These are phyloP conservation scores for Oidiodendron maius DNA, from an alignment of 495 filamentous ascomycete species.

Conservation along the genomic window DNA sequence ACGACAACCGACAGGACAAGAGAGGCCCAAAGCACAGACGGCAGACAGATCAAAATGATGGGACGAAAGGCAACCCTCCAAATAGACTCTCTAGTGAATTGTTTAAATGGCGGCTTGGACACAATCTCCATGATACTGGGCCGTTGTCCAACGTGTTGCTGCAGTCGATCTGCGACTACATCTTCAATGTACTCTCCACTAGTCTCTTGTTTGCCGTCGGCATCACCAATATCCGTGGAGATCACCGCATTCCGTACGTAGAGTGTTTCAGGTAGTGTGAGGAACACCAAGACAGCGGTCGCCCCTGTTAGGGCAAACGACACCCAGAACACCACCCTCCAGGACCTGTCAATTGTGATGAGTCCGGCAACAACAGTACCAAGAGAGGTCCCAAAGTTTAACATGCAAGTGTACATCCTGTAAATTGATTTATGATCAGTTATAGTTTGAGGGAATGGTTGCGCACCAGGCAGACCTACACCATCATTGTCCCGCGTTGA, in stretches of 20 bases:
- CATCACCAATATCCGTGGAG: too few species aligned
- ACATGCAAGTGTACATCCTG: constrained; percentile 39
- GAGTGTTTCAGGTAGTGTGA: constrained; percentile 48
- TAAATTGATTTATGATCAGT: not conserved
- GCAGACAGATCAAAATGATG: constrained; percentile 37
- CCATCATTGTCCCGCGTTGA: constrained; percentile 41
- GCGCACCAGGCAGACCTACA: constrained; percentile 7
- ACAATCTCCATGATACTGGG: too few species aligned
- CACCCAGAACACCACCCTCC: constrained; percentile 46
- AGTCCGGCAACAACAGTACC: constrained; percentile 44
- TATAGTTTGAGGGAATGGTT: not conserved
- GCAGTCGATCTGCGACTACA: too few species aligned
- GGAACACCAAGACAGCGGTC: constrained; percentile 37
- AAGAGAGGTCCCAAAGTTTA: constrained; percentile 34
- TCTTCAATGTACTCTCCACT: too few species aligned
- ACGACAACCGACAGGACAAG: constrained; percentile 27
- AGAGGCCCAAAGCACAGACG: constrained; percentile 45
- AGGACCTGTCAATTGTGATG: constrained; percentile 39
- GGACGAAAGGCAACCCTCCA: constrained; percentile 41
- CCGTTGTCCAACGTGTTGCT: too few species aligned
- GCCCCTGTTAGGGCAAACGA: constrained; percentile 35
- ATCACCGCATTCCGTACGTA: too few species aligned
- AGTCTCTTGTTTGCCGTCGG: too few species aligned
- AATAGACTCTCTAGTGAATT: constrained; percentile 39
- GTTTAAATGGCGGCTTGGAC: too few species aligned